Percentiles rank a stretch among this genome's conserved stretches.
These are phyloP conservation scores for Dothistroma septosporum DNA, from an alignment of 2,329 filamentous ascomycete species.

Conservation along the genomic window DNA sequence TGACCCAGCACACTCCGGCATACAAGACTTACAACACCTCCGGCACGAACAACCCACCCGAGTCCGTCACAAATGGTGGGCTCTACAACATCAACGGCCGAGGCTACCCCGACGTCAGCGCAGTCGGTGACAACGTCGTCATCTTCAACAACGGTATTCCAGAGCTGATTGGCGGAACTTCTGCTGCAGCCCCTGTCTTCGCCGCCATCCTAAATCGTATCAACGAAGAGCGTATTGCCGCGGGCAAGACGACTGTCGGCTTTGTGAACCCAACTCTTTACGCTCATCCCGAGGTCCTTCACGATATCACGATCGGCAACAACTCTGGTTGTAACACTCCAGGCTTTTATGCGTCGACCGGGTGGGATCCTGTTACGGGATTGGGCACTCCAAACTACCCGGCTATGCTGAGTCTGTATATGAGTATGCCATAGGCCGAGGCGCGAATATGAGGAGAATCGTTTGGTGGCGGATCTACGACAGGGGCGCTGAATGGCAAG, in stretches of 20 bases:
- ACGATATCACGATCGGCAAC: constrained; percentile 37
- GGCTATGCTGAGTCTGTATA: constrained; percentile 19
- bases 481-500: not conserved
- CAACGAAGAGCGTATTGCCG: constrained; percentile 29
- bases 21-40: constrained; percentile 47
- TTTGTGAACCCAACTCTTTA: constrained; percentile 36
- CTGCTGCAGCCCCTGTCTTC: constrained; percentile 27
- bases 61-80: constrained; percentile 19
- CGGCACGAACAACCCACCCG: constrained; percentile 39
- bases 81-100: constrained; percentile 26
- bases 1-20: constrained; percentile 24
- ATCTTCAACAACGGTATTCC: constrained; percentile 18
- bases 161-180: constrained; percentile 29
- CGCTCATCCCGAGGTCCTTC: constrained; percentile 35
- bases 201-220: constrained; percentile 29
- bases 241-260: constrained; percentile 28
- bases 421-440: constrained; percentile 9
- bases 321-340: constrained; percentile 30
- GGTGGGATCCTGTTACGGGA: constrained; percentile 33
- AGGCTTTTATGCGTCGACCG: constrained; percentile 10
- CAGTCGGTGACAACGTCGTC: constrained; percentile 29
- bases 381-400: constrained; percentile 23
- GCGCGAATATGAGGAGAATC: not conserved
- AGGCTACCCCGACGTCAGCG: constrained; percentile 43
- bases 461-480: not conserved